phyloP scores from a whole-genome alignment of 1,139 yeast genomes.

The Yamadazyma diddensiae region DNA sequence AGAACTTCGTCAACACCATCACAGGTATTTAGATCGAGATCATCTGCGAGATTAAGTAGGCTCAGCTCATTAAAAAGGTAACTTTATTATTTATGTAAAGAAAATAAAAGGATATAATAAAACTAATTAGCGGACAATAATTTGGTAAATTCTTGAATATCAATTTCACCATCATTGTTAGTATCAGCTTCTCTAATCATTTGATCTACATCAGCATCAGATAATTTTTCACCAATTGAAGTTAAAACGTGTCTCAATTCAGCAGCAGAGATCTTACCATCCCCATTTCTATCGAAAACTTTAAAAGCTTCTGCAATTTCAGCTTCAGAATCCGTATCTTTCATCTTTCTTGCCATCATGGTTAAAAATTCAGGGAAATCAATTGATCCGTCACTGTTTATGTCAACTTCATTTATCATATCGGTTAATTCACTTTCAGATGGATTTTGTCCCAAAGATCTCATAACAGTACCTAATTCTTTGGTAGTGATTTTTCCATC shows the following conservation, averaged over 20 bases:
- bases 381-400: conserved; percentile 90
- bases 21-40: conserved; percentile 16
- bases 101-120: neutral
- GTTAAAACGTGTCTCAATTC: conserved; percentile 96
- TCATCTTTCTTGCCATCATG: conserved; percentile 93
- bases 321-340: conserved; percentile 94
- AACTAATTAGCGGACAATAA: conserved; percentile 52
- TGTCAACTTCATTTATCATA: conserved; percentile 95
- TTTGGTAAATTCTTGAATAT: conserved; percentile 91
- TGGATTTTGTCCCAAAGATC: conserved; percentile 96
- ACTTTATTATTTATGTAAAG: conserved; percentile 1
- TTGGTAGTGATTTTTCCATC: conserved; percentile 95
- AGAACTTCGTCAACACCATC: conserved; percentile 25
- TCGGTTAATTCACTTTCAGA: conserved; percentile 94
- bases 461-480: conserved; percentile 97
- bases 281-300: conserved; percentile 91
- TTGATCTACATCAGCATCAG: conserved; percentile 95
- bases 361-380: conserved; percentile 85
- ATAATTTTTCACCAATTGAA: conserved; percentile 91
- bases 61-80: conserved; percentile 21
- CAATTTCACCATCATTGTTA: conserved; percentile 94
- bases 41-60: conserved; percentile 20
- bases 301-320: conserved; percentile 97
- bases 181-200: conserved; percentile 96
- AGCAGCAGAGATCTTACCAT: conserved; percentile 93